Percentiles rank a stretch among this genome's conserved stretches.
These are phyloP conservation scores for Quercus mongolica DNA, from an alignment of 306 rosid genomes.

Conservation along the genomic window DNA sequence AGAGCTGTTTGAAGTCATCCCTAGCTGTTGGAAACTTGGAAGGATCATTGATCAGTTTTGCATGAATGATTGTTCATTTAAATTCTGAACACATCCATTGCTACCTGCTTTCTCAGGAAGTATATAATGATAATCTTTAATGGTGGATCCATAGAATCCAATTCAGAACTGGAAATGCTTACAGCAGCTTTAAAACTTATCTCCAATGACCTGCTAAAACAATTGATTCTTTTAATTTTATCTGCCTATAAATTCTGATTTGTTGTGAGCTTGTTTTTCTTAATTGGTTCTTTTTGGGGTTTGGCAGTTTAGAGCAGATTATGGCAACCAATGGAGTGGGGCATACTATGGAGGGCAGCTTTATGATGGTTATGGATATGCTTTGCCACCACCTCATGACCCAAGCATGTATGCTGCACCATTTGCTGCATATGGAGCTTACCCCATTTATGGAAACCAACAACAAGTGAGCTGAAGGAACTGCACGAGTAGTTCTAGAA, in stretches of 20 bases:
- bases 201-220: not conserved
- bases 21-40: not conserved
- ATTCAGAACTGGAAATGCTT: not conserved
- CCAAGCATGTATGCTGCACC: slow-evolving; percentile 68
- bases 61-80: not conserved
- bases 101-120: not conserved
- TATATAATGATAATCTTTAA: not conserved
- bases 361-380: slow-evolving; percentile 88
- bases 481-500: slow-evolving; percentile 29
- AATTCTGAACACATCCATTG: not conserved
- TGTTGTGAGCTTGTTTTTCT: slow-evolving; percentile 17
- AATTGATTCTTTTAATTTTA: not conserved
- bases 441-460: slow-evolving; percentile 80
- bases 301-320: slow-evolving; percentile 68
- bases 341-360: slow-evolving; percentile 74
- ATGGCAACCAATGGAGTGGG: slow-evolving; percentile 69
- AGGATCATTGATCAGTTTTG: not conserved
- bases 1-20: not conserved
- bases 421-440: slow-evolving; percentile 71
- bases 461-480: slow-evolving; percentile 87
- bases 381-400: slow-evolving; percentile 74
- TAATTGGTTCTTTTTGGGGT: slow-evolving; percentile 13
- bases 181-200: not conserved
- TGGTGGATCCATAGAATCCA: not conserved
- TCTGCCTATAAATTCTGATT: not conserved